These are phyloP conservation scores for Chiua virens DNA, from an alignment of 768 basidiomycete species.

Conservation along the genomic window DNA sequence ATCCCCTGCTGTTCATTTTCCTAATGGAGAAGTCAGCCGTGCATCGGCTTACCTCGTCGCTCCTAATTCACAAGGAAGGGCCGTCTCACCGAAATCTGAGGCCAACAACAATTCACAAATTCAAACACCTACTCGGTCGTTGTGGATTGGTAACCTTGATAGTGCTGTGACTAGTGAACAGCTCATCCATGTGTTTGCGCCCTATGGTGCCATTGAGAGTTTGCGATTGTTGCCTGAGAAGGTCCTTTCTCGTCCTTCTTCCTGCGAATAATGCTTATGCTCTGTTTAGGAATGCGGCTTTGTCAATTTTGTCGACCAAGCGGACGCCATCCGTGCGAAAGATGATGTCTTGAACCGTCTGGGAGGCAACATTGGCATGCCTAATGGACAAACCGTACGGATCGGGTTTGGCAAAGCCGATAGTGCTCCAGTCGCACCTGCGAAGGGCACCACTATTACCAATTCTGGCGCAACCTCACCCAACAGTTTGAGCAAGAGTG, in stretches of 20 bases:
- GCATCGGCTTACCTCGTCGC: conserved; percentile 69
- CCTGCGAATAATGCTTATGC: conserved; percentile 16
- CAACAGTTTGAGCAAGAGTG: conserved; percentile 48
- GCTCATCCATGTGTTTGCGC: conserved; percentile 92
- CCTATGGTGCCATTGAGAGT: conserved; percentile 97
- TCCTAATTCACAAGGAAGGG: conserved; percentile 66
- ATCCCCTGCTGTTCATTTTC: conserved; percentile 65
- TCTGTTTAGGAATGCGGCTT: conserved; percentile 88
- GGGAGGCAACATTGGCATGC: conserved; percentile 91
- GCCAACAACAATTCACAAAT: conserved; percentile 62
- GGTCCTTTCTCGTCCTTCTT: conserved; percentile 42
- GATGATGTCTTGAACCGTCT: conserved; percentile 96
- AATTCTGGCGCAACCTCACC: conserved; percentile 69
- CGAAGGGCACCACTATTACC: conserved; percentile 66
- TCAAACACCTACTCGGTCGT: conserved; percentile 91
- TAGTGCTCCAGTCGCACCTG: conserved; percentile 89
- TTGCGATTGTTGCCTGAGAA: conserved; percentile 95
- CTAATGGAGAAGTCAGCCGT: conserved; percentile 58
- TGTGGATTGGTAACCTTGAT: conserved; percentile 99
- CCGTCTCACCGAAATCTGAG: conserved; percentile 84
- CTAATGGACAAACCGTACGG: conserved; percentile 93
- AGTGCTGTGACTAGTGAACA: conserved; percentile 93
- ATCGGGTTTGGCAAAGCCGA: conserved; percentile 99
- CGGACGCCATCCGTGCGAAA: conserved; percentile 95
- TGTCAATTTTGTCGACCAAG: conserved; percentile 96